Base-by-base conservation (phyloP, 2,329 filamentous ascomycete genomes). In the Xylaria digitata region DNA sequence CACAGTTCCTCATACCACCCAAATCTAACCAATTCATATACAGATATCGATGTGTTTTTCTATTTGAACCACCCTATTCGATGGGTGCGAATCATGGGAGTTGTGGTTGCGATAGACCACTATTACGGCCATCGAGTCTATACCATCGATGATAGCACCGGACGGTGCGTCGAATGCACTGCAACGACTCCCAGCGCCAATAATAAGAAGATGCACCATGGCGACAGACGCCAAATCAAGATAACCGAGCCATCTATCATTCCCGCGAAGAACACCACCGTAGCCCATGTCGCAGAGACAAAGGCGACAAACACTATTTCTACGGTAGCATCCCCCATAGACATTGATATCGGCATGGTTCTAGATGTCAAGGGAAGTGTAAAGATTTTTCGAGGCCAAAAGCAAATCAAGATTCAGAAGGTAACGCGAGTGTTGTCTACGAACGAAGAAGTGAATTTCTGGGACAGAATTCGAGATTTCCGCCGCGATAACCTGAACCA, bases 21-120 rank as follows among this genome's bases (percentile, higher is more conserved):
- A 15, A 8, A 7, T 19, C 55, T 64, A 8, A 66, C 42, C 19
- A 9, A 19, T 45, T 50, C n/a, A 11, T 30, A 6, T 32, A 48
- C n/a, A 82, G 85, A 83, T 55, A 85, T 87, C 73, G 80, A 85
- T 69, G 81, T 90, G 40, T 90, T 84, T 75, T 93, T 94, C 78
- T 84, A 89, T 80, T 79, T 84, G 56, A 94, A 94, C 77, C 88
- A 94, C 71, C 92, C 92, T 0, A 88, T 95, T 72, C 88, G 89
- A 84, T 94, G 90, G 87, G 86, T 92, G 60, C 89, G 90, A 68
- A 78, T 94, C 37, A 85, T 89, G 7, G 92, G 92, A 34, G 78
- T 93, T 8, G 84, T 95, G 23, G 89, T 94, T 62, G 87, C 86
- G 13, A 79, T 88, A 42, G 84, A 88, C 69, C 83, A 88, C 23